A percentile compares a stretch with the other conserved stretches of the same genome.
Conservation (phyloP, 2,329 filamentous ascomycete genomes). For the Podosphaera leucotricha region DNA sequence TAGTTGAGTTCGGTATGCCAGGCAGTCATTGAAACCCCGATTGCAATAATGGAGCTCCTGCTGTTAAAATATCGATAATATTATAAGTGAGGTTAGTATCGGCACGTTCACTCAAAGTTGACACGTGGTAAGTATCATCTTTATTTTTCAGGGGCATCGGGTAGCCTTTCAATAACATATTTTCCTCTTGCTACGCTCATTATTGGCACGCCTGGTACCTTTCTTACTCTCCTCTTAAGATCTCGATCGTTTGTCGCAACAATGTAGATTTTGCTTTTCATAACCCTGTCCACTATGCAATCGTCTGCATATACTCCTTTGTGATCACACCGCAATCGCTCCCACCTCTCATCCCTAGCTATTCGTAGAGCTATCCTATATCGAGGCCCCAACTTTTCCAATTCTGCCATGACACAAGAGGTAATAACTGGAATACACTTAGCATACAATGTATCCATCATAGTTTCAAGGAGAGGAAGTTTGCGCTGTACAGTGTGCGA, state of each 20-base stretch:
- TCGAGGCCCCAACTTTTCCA: conserved; percentile 74
- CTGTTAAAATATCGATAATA: too few species aligned
- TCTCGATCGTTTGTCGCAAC: conserved; percentile 59
- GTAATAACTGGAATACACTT: conserved; percentile 81
- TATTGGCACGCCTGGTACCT: conserved; percentile 46
- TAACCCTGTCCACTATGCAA: conserved; percentile 50
- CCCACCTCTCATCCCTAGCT: conserved; percentile 73
- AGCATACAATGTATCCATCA: conserved; percentile 88
- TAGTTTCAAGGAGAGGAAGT: conserved; percentile 61
- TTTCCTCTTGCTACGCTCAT: conserved; percentile 72
- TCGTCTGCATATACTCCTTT: conserved; percentile 77
- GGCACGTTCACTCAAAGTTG: too few species aligned
- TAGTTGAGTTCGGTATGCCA: too few species aligned
- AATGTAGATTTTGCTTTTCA: conserved; percentile 55
- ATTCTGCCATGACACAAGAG: conserved; percentile 55
- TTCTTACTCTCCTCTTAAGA: conserved; percentile 62
- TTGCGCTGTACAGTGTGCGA: conserved; percentile 81
- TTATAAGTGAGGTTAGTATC: too few species aligned
- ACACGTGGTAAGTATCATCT: neutral
- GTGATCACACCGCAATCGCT: conserved; percentile 70
- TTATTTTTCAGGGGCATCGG: conserved; percentile 46
- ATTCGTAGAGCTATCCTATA: conserved; percentile 72
- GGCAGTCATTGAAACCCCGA: too few species aligned
- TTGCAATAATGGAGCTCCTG: too few species aligned
- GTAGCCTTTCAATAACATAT: conserved; percentile 81